Base-by-base conservation (phyloP, 2,329 filamentous ascomycete species). In the Diaporthe capsici region DNA sequence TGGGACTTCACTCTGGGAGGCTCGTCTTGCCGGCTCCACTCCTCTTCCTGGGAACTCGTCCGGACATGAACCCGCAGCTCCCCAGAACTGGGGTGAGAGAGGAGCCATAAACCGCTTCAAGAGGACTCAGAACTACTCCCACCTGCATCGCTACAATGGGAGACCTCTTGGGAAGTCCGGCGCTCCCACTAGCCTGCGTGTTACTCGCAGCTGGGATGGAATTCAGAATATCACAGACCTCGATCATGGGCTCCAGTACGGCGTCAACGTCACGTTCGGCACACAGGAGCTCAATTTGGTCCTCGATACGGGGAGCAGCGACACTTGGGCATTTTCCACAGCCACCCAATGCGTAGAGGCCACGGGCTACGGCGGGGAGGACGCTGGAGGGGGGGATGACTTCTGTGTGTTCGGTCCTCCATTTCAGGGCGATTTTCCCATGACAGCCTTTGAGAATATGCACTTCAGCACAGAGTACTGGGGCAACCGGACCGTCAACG, bases 221-320 rank as follows among this genome's bases (percentile, higher is more conserved):
- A 83, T 82, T 75, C 78, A 82, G 73, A 84, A 85, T 76, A 79
- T 84, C 71, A 83, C 83, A 4, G 72, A 80, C 0, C 80, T 81
- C 34, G 82, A 80, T 39, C 78, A 79, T 44, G 83, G 83, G 53
- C 80, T 81, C 2, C 80, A 83, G 70, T 85, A 84, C 51, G 79
- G 81, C 17, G 79, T 81, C 7, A 75, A 80, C 25, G 67, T 96
- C 25, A 22, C 15, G 1, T 72, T 72, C 49, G 31, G 47, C 37
- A n/a, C 34, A 17, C 61, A 70, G 61, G 49, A 9, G 22, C 71
- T 76, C 20, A 37, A 34, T 22, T 72, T 90, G 39, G 79, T 88
- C 17, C 82, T 90, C 63, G 88, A 90, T 78, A 89, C 88, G 0
- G 88, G 87, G 34, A 89, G 87, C 79, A 85, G 87, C 31, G 88